A percentile compares a stretch with the other conserved stretches of the same genome.
phyloP scores from a whole-genome alignment of 2,329 filamentous ascomycete genomes.

The Exophiala viscosa region DNA sequence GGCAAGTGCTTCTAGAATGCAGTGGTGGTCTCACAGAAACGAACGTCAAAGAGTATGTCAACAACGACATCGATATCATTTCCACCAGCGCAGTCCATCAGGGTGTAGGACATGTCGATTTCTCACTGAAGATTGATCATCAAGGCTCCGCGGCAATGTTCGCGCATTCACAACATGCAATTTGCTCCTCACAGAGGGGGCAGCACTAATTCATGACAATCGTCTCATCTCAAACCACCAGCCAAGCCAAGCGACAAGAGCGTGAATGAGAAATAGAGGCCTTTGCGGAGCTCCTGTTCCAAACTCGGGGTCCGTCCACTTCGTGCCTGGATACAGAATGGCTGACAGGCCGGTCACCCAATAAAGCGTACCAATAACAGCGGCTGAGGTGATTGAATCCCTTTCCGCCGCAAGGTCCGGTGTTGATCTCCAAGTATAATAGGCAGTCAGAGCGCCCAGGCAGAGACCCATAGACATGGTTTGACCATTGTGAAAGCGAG shows the following conservation, averaged over 20 bases:
- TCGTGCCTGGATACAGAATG: conserved; percentile 46
- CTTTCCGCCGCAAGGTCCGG: conserved; percentile 3
- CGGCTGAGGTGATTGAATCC: conserved; percentile 31
- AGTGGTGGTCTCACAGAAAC: conserved; percentile 82
- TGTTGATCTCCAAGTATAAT: conserved; percentile 14
- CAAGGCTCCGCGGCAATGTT: conserved; percentile 31
- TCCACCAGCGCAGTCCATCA: conserved; percentile 97
- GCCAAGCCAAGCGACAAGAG: conserved; percentile 23
- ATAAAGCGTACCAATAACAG: conserved; percentile 43
- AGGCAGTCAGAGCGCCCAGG: conserved; percentile 12
- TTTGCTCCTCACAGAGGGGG: background rate
- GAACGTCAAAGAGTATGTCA: conserved; percentile 80
- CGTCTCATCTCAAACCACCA: conserved; percentile 25
- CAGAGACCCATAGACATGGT: conserved; percentile 41
- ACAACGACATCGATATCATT: conserved; percentile 84
- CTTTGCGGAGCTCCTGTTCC: conserved; percentile 38
- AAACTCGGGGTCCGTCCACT: conserved; percentile 47
- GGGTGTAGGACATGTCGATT: conserved; percentile 89
- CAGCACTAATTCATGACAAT: background rate
- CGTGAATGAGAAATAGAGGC: conserved; percentile 19
- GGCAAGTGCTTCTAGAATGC: conserved; percentile 79
- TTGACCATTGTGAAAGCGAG: conserved; percentile 52
- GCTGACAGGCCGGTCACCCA: conserved; percentile 44
- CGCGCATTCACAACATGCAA: background rate
- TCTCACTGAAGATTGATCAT: conserved; percentile 91